Evolutionary conservation across 176 grass and related monocot genomes (phyloP), one percentile per base, ranked within the genome.

Genomic region (Tuctoria greenei): DNA sequence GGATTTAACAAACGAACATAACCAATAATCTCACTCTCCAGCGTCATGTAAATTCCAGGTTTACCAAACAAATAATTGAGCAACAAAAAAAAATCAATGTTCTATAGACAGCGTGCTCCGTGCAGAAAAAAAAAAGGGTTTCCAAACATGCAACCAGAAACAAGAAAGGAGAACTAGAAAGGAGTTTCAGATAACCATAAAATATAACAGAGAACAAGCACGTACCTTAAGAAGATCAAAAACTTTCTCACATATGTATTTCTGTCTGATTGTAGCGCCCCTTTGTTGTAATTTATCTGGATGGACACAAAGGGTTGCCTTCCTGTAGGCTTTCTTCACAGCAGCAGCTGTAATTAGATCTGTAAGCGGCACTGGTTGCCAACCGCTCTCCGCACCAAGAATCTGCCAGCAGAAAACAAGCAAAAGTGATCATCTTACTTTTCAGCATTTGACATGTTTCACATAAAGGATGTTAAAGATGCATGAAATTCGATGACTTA

Each of bases 141-240:
- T 73, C 17, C 2, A 1, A 9, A 17, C 36, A 75, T 27, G 43
- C 23, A 54, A 35, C 13, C 46, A 44, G 13, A 70, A 40, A 62
- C 6, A 45, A 4, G 16, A 26, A 67, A 44, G 15, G 10, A 40
- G 25, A 31, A 10, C 70, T 34, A 26, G 12, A 69, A 14, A 8
- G 16, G 49, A 57, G 36, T n/a, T 54, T 20, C 72, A 60, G 77
- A 43, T 37, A 18, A 65, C 34, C 7, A 21, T 39, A 64, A n/a
- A 25, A 86, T 60, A 73, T 36, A 13, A 39, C 4, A 7, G 31
- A 12, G 18, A 50, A 51, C 24, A 11, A 36, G 23, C 60, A 61
- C 66, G 66, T 50, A 95, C 95, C 95, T 99, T 99, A 60, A 99
- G 95, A 63, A 95, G 95, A 86, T 99, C 95, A 39, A 92, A 99